Percentiles rank a stretch among this genome's conserved stretches.
Evolutionary conservation across 495 filamentous ascomycete species (phyloP).

Genomic region (Platismatia glauca): DNA sequence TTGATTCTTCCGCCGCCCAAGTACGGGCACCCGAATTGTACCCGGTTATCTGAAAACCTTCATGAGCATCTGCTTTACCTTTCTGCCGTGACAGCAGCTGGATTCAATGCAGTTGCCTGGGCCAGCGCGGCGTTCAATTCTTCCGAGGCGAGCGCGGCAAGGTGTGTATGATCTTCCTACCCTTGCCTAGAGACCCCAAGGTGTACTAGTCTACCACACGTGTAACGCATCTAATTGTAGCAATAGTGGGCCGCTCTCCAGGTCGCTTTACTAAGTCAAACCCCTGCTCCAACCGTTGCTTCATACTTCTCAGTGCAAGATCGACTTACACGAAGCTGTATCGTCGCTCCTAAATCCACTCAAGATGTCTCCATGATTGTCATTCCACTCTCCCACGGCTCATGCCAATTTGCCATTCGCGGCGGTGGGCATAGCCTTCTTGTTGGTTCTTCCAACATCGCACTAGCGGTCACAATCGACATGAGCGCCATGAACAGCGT

Average conservation of each 20-base stretch:
- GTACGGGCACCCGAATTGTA: too few species aligned
- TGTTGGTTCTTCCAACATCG: conserved; percentile 26
- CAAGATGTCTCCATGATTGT: conserved; percentile 28
- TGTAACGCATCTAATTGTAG: too few species aligned
- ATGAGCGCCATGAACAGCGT: conserved; percentile 22
- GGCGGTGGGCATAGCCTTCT: conserved; percentile 26
- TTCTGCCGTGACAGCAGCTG: too few species aligned
- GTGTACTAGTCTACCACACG: too few species aligned
- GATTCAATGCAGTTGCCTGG: too few species aligned
- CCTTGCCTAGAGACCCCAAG: too few species aligned
- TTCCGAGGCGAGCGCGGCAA: too few species aligned
- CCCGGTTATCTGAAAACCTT: too few species aligned
- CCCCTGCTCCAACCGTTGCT: neutral
- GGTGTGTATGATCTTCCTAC: too few species aligned
- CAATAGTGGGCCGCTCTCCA: neutral
- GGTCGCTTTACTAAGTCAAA: neutral
- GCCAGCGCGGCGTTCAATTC: too few species aligned
- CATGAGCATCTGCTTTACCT: too few species aligned
- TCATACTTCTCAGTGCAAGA: conserved; percentile 1
- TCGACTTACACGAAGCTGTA: conserved; percentile 7
- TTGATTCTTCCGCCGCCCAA: too few species aligned
- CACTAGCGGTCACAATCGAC: conserved; percentile 29
- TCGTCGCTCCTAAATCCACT: neutral
- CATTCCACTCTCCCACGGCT: neutral
- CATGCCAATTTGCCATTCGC: conserved; percentile 1